A percentile compares a stretch with the other conserved stretches of the same genome.
phyloP scores from a whole-genome alignment of 2,329 filamentous ascomycete species.

The Cordyceps pruinosa region DNA sequence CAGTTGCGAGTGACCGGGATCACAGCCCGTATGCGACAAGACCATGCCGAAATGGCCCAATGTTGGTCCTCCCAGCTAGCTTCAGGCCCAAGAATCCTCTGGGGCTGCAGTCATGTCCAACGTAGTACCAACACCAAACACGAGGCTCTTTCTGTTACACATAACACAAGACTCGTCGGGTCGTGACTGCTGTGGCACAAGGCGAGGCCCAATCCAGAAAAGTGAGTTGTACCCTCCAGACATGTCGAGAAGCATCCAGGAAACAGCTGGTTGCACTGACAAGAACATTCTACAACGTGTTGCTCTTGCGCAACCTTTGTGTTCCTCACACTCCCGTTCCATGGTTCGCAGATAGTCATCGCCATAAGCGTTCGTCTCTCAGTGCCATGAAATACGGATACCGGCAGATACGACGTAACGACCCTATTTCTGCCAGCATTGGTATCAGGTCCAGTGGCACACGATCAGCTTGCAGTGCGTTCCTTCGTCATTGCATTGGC shows the following conservation, averaged over 20 bases:
- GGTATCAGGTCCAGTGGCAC: not conserved
- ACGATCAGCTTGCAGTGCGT: not conserved
- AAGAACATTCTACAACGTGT: not conserved
- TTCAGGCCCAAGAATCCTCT: not conserved
- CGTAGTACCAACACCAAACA: not conserved
- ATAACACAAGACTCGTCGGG: not conserved
- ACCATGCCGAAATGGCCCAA: not conserved
- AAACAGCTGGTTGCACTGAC: not conserved
- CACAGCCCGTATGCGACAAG: not conserved
- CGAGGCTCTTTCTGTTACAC: not conserved
- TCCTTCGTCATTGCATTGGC: not conserved
- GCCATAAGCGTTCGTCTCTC: not conserved
- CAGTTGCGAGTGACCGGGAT: too few species aligned
- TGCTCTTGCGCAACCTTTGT: not conserved
- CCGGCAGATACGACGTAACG: slow-evolving; percentile 3
- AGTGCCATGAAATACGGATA: not conserved
- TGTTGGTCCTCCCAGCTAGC: not conserved
- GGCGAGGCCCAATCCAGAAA: not conserved
- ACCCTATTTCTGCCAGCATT: not conserved
- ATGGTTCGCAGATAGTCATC: not conserved
- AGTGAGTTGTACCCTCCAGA: not conserved
- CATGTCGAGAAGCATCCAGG: not conserved
- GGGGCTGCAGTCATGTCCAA: not conserved
- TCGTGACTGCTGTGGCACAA: not conserved
- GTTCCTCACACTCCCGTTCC: not conserved